Evolutionary conservation across 441 rosid species (phyloP).

Genomic region (Erodium texanum): DNA sequence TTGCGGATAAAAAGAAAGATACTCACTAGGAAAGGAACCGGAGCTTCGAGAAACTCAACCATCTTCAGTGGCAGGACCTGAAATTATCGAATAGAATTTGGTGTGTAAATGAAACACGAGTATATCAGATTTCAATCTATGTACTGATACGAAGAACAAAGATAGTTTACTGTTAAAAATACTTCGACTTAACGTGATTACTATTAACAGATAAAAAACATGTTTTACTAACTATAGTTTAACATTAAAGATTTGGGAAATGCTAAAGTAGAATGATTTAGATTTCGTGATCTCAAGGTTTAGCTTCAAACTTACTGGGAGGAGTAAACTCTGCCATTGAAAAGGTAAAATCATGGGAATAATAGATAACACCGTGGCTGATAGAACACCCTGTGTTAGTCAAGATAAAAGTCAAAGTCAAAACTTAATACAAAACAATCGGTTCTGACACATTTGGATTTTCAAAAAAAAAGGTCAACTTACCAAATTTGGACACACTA

Average conservation of each 20-base stretch:
- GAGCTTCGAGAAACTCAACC: slow-evolving; percentile 97
- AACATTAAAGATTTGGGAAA: not conserved
- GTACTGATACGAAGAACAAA: no score
- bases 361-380: slow-evolving; percentile 74
- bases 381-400: slow-evolving; percentile 69
- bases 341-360: slow-evolving; percentile 86
- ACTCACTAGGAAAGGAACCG: slow-evolving; percentile 94
- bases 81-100: slow-evolving; percentile 2
- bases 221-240: not conserved
- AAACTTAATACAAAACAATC: not conserved
- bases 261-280: not conserved
- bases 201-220: not conserved
- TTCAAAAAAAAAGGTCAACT: slow-evolving; percentile 23
- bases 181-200: not conserved
- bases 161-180: no score
- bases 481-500: slow-evolving; percentile 85
- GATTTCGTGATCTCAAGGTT: not conserved
- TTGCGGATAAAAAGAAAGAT: no score
- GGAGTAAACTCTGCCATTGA: slow-evolving; percentile 96
- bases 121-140: no score
- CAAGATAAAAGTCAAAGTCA: slow-evolving; percentile 15
- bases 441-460: no score
- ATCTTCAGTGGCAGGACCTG: slow-evolving; percentile 85
- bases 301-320: slow-evolving; percentile 59
- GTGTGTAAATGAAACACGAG: no score